phyloP scores from a whole-genome alignment of 2,329 filamentous ascomycete genomes.

The Cryphonectria parasitica region DNA sequence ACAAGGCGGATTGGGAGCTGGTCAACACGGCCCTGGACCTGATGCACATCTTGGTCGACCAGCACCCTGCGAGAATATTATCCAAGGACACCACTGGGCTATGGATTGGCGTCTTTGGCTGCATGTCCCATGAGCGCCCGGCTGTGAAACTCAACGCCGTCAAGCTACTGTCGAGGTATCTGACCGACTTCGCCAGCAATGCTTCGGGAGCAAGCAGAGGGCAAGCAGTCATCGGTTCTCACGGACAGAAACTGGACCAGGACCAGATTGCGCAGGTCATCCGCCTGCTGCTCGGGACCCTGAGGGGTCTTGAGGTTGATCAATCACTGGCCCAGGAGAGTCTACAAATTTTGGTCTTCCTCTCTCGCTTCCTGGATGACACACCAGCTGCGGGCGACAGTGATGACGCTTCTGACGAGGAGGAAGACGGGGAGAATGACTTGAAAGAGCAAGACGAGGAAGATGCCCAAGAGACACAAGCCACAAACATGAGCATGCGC shows the following conservation, averaged over 20 bases:
- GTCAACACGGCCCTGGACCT: slow-evolving; percentile 74
- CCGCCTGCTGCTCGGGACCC: slow-evolving; percentile 51
- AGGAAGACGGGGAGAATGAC: slow-evolving; percentile 44
- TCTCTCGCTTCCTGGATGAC: slow-evolving; percentile 65
- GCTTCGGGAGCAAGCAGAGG: slow-evolving; percentile 54
- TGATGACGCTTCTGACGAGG: slow-evolving; percentile 45
- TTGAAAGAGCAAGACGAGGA: slow-evolving; percentile 38
- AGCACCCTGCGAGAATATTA: slow-evolving; percentile 67
- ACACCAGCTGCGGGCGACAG: slow-evolving; percentile 51
- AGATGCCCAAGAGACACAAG: slow-evolving; percentile 37
- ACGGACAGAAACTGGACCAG: slow-evolving; percentile 69
- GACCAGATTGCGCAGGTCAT: slow-evolving; percentile 66
- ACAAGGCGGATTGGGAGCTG: slow-evolving; percentile 69
- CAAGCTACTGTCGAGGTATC: slow-evolving; percentile 74
- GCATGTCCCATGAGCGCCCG: slow-evolving; percentile 72
- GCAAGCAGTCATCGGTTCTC: slow-evolving; percentile 68
- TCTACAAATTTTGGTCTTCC: slow-evolving; percentile 80
- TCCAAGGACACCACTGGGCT: slow-evolving; percentile 62
- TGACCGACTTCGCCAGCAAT: slow-evolving; percentile 75
- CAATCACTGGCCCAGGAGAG: slow-evolving; percentile 79
- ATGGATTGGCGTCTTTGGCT: slow-evolving; percentile 71
- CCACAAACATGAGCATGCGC: slow-evolving; percentile 61
- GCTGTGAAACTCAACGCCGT: slow-evolving; percentile 79
- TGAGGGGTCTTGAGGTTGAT: slow-evolving; percentile 67
- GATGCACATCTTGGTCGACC: slow-evolving; percentile 68